Base-by-base conservation (phyloP, 768 basidiomycete species). In the Termitomyces sp. region DNA sequence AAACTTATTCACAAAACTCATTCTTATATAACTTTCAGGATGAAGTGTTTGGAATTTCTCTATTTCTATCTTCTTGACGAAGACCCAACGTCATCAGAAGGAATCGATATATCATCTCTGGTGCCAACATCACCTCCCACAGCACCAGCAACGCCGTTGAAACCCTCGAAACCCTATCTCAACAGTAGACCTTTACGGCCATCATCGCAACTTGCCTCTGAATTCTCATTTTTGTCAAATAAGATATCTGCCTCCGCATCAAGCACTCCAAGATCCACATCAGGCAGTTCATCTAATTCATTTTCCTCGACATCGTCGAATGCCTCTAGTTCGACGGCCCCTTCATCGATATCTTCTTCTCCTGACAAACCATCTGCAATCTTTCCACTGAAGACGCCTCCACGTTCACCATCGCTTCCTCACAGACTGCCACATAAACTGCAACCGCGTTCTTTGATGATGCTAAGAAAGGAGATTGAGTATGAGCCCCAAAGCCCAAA, bases 51-150 rank as follows among this genome's bases (percentile, higher is more conserved):
- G 17, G 95, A 97, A 67, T 94, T 97, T 64, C 73, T 98, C 16
- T 96, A 96, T 70, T 97, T 95, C 69, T 98, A 98, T 68, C 78
- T 98, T 7, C 76, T 96, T 44, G 94, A 95, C 58, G 94, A 97
- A 66, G 83, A 81, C 1, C 66, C 73, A 6, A 53, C 70, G 23
- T 61, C 70, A 8, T 46, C 60, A 10, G 59, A 62, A 52, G 44
- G 39, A 56, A 52, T 60, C 17, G 53, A 59, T 3, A 59, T 59
- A 25, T 49, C 58, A 39, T 49, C 55, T 30, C 52, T 53, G 37
- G 27, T 66, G 58, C 30, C 64, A 21, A 66, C 66, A 16, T 64
- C 65, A 28, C 68, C 71, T n/a, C 69, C 72, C 7, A 73, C 73
- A 21, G 68, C 69, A 34, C 73, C 74, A 40, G 68, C 68, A n/a